Conservation (phyloP, 2,329 filamentous ascomycete species). For the Verticillium nubilum region DNA sequence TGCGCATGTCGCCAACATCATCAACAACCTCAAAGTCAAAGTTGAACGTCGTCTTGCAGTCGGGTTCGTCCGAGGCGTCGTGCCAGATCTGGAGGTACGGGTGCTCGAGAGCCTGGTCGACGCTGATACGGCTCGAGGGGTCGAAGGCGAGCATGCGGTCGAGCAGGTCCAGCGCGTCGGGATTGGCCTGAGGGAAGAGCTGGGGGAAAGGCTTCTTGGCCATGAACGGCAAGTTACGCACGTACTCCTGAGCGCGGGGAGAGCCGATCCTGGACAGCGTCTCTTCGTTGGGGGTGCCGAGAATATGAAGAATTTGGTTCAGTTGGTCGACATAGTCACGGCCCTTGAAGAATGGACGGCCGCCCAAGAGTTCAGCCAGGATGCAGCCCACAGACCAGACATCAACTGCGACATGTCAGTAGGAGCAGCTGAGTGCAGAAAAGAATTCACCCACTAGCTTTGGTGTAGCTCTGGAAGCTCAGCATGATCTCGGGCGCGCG, state of each 20-base stretch:
- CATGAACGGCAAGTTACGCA: conserved; percentile 93
- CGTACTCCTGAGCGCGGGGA: conserved; percentile 94
- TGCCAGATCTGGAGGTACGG: conserved; percentile 98
- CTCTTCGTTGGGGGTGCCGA: conserved; percentile 93
- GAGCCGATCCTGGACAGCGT: conserved; percentile 92
- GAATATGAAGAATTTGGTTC: conserved; percentile 97
- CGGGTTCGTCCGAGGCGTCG: conserved; percentile 91
- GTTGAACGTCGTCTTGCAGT: conserved; percentile 91
- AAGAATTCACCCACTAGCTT: conserved; percentile 67
- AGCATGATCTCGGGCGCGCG: conserved; percentile 97
- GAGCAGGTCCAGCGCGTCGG: conserved; percentile 88
- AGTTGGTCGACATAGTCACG: conserved; percentile 99
- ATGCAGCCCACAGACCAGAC: conserved; percentile 99
- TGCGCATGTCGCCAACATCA: conserved; percentile 89
- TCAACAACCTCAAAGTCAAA: conserved; percentile 98
- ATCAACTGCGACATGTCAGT: conserved; percentile 60
- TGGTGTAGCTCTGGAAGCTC: conserved; percentile 99
- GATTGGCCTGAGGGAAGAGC: conserved; percentile 92
- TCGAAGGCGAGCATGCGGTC: conserved; percentile 98
- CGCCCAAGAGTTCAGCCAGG: conserved; percentile 89
- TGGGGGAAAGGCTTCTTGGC: conserved; percentile 83
- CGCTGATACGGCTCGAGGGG: conserved; percentile 84
- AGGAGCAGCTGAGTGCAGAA: conserved; percentile 39
- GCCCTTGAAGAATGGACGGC: conserved; percentile 97
- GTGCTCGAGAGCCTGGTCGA: conserved; percentile 94